Base-by-base conservation (phyloP, 1,139 yeast species). In the Lodderomyces parapsilosis region DNA sequence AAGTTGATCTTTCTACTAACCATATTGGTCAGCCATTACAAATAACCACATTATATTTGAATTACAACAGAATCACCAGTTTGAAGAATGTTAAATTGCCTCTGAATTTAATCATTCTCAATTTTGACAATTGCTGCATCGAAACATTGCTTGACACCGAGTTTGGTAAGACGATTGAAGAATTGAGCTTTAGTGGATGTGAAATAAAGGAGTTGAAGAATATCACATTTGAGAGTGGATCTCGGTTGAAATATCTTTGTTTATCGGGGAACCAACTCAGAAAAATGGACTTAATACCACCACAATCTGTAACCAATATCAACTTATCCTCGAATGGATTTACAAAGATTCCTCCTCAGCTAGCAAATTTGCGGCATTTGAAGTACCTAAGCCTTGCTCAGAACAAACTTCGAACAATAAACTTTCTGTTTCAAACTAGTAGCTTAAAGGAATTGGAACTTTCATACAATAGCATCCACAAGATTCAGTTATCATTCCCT, bases 151-250 rank as follows among this genome's bases (percentile, higher is more conserved):
- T 42, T 22, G 42, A 50, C 38, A 22, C 51, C 4, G 41, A 39
- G 6, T 52, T 57, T 39, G 52, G 51, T 4, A 39, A 48, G 5
- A 38, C 49, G 2, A 39, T 61, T 18, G 40, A 38, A 28, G 63
- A 59, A 36, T 46, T 62, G 37, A 58, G 63, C 43, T 43, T 58
- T 20, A 49, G 46, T 37, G 65, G 64, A 0, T 58, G 65, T 45
- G 48, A 47, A 9, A 46, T 60, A 1, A 31, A 19, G 1, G 35
- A 38, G 7, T 42, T 60, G 23, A 40, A 44, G 17, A 51, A 52
- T 30, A 45, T 59, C 3, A 38, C 42, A 2, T 54, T 56, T 45
- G 52, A 47, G 11, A 37, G 27, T 6, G 43, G 43, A n/a, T 44
- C 58, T n/a, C 25, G 30, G 14, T 43, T 54, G 24, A 43, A 36